phyloP scores from a whole-genome alignment of 2,329 filamentous ascomycete species.

The Venturiaceae sp. region DNA sequence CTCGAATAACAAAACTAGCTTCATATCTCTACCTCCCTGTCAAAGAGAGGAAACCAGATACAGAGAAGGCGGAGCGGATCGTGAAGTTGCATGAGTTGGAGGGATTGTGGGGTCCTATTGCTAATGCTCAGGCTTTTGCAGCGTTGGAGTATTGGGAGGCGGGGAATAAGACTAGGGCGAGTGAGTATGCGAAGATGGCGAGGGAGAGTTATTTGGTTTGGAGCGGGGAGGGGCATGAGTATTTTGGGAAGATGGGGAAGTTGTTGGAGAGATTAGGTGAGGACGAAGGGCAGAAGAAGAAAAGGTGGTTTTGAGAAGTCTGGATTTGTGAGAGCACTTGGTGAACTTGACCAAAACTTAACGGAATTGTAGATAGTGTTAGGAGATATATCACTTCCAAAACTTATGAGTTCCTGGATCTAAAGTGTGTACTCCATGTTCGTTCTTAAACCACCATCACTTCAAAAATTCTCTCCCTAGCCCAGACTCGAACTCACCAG shows the following conservation, averaged over 20 bases:
- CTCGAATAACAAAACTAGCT: constrained; percentile 21
- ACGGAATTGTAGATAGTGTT: too few species aligned
- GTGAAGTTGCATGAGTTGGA: constrained; percentile 28
- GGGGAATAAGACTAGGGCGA: constrained; percentile 21
- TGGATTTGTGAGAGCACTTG: too few species aligned
- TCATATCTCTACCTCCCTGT: constrained; percentile 25
- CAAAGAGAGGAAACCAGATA: neutral
- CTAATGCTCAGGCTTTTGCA: constrained; percentile 27
- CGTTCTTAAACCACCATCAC: too few species aligned
- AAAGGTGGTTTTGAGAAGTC: neutral
- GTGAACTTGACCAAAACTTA: too few species aligned
- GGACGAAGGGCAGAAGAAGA: neutral
- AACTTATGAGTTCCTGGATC: too few species aligned
- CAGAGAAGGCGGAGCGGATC: constrained; percentile 27
- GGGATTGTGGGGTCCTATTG: constrained; percentile 18
- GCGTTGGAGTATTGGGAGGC: constrained; percentile 29
- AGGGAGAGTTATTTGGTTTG: neutral
- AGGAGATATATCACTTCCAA: too few species aligned
- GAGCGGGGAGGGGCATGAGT: neutral
- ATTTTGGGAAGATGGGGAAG: neutral
- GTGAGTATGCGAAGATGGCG: constrained; percentile 18
- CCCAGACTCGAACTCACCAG: too few species aligned
- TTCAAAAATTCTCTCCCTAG: too few species aligned
- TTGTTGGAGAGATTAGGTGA: neutral
- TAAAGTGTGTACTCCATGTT: too few species aligned